Percentiles rank a stretch among this genome's conserved stretches.
Conservation (phyloP, 2,329 filamentous ascomycete genomes). For the Fusarium sp. region DNA sequence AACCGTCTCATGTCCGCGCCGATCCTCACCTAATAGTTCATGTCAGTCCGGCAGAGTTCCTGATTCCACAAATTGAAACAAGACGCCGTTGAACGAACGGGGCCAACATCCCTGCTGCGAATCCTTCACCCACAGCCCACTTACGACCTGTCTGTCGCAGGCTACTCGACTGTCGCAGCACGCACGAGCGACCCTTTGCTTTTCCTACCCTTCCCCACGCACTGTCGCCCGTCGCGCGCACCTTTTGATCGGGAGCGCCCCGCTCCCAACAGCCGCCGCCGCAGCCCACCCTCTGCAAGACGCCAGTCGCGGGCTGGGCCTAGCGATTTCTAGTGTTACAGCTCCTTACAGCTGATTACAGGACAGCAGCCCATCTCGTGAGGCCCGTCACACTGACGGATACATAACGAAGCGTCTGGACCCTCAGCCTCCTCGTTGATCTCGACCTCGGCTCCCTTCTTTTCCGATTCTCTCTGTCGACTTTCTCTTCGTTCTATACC, state of each 20-base stretch:
- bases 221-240: slow-evolving; percentile 1
- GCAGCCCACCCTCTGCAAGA: slow-evolving; percentile 13
- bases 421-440: slow-evolving; percentile 2
- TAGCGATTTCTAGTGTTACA: slow-evolving; percentile 31
- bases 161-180: slow-evolving; percentile 4
- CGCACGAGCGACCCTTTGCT: slow-evolving; percentile 12
- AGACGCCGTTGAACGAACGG: slow-evolving; percentile 18
- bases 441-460: background rate
- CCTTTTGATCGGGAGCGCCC: slow-evolving; percentile 12
- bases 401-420: slow-evolving; percentile 32
- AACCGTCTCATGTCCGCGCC: slow-evolving; percentile 5
- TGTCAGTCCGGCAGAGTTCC: background rate
- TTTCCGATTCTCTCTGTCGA: background rate
- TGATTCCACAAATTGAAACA: slow-evolving; percentile 16
- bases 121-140: slow-evolving; percentile 11
- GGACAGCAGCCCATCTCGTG: slow-evolving; percentile 1
- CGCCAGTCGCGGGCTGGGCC: slow-evolving; percentile 25
- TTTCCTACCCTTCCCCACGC: slow-evolving; percentile 10
- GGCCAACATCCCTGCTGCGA: slow-evolving; percentile 32
- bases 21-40: background rate
- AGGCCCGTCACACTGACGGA: slow-evolving; percentile 17
- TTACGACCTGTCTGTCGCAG: slow-evolving; percentile 1
- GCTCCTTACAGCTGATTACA: slow-evolving; percentile 25
- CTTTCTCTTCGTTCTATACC: slow-evolving; percentile 11
- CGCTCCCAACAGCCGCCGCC: slow-evolving; percentile 17